phyloP scores from a whole-genome alignment of 768 basidiomycete genomes.

The Lactifluus rugatus region DNA sequence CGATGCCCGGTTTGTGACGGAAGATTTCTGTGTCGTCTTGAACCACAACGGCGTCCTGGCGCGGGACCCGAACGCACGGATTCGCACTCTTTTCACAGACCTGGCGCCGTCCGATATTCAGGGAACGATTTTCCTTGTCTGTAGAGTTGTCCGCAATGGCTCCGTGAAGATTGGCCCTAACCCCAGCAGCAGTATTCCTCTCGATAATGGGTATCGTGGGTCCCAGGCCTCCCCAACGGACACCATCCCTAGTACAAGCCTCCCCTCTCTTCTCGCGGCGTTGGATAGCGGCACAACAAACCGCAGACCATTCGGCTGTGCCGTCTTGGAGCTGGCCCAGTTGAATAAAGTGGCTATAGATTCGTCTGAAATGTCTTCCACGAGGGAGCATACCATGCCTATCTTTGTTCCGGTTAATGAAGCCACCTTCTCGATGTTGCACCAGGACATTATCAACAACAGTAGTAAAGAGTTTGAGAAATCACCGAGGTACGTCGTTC shows the following conservation, averaged over 20 bases:
- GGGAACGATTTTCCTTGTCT: slow-evolving; percentile 82
- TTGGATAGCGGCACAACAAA: slow-evolving; percentile 36
- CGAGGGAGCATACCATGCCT: slow-evolving; percentile 75
- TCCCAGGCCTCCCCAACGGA: slow-evolving; percentile 36
- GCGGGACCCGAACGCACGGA: slow-evolving; percentile 63
- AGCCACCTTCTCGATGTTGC: slow-evolving; percentile 81
- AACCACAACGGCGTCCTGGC: slow-evolving; percentile 86
- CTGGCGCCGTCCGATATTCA: slow-evolving; percentile 79
- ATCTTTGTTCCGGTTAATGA: slow-evolving; percentile 82
- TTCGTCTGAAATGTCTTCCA: slow-evolving; percentile 48
- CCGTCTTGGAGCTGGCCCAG: slow-evolving; percentile 78
- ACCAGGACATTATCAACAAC: slow-evolving; percentile 85
- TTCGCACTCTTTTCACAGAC: slow-evolving; percentile 85
- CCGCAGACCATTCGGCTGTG: slow-evolving; percentile 92
- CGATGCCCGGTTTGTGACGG: slow-evolving; percentile 80
- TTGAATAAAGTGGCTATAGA: slow-evolving; percentile 59
- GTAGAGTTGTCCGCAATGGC: slow-evolving; percentile 83
- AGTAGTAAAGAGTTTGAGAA: slow-evolving; percentile 76
- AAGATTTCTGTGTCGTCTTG: slow-evolving; percentile 83
- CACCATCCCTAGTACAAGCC: not conserved
- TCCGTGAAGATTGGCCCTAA: slow-evolving; percentile 63
- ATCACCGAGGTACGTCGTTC: slow-evolving; percentile 51
- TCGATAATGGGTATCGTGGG: slow-evolving; percentile 40
- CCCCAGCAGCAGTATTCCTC: slow-evolving; percentile 38
- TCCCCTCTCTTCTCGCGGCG: slow-evolving; percentile 4